Evolutionary conservation across 345 rosid species (phyloP).

Genomic region (Eucalyptus sideroxylon): DNA sequence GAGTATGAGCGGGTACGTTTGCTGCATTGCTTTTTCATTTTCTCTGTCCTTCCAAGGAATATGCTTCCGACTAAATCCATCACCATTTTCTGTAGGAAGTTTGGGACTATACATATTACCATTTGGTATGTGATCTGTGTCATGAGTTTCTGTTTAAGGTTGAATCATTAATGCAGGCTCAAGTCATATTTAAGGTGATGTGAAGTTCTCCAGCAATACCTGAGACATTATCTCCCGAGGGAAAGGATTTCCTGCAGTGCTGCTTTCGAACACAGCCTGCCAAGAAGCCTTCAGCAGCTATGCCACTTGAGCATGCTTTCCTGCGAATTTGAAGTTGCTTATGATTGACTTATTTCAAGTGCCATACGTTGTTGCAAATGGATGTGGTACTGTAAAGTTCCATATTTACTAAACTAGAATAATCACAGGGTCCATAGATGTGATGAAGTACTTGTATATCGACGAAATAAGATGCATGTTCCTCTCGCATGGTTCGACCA

Average conservation of each 20-base stretch:
- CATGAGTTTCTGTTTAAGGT: neutral
- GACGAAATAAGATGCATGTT: too few species aligned
- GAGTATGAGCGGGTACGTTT: too few species aligned
- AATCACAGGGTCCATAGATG: too few species aligned
- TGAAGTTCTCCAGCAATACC: too few species aligned
- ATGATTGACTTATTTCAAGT: neutral
- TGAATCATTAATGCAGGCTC: constrained; percentile 34
- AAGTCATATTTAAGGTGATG: constrained; percentile 10
- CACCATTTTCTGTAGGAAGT: neutral
- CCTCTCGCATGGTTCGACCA: too few species aligned
- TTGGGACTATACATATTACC: neutral
- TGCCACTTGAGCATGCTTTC: constrained; percentile 67
- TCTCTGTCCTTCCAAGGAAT: too few species aligned
- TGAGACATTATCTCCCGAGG: neutral
- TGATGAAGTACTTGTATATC: too few species aligned
- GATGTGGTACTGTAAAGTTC: neutral
- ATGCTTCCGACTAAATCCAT: too few species aligned
- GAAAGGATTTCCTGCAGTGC: constrained; percentile 61
- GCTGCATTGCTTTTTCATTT: too few species aligned
- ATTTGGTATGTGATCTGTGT: neutral
- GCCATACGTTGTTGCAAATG: neutral
- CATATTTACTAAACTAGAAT: too few species aligned
- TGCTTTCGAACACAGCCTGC: constrained; percentile 87
- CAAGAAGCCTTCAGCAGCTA: constrained; percentile 56
- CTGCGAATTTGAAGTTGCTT: constrained; percentile 5